Evolutionary conservation across 2,329 filamentous ascomycete species (phyloP).

Genomic region (Fusarium avenaceum): DNA sequence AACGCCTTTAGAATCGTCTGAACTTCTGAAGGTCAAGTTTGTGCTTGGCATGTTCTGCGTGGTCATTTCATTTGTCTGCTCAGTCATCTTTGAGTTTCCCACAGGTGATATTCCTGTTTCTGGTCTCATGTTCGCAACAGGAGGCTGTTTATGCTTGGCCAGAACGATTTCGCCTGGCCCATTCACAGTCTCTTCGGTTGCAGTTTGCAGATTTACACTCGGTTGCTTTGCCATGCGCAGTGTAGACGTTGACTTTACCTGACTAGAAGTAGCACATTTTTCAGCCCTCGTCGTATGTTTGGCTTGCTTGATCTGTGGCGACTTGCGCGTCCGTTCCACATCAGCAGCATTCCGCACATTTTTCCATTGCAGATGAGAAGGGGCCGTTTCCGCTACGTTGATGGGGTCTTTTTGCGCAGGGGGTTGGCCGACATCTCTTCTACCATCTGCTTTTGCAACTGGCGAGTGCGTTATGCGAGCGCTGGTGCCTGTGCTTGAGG

Average conservation of each 20-base stretch:
- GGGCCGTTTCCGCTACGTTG: not conserved
- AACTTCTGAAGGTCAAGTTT: not conserved
- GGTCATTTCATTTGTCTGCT: conserved; percentile 3
- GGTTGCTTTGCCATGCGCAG: not conserved
- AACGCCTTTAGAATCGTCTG: not conserved
- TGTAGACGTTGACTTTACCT: not conserved
- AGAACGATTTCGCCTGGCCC: not conserved
- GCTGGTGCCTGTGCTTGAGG: not conserved
- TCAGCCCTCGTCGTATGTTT: not conserved
- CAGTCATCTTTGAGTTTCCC: conserved; percentile 3
- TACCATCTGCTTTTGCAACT: not conserved
- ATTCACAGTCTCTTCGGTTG: not conserved
- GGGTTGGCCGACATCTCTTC: not conserved
- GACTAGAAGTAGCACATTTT: not conserved
- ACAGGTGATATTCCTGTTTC: not conserved
- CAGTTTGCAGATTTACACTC: not conserved
- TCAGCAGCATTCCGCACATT: not conserved
- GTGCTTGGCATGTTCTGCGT: not conserved
- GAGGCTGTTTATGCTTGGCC: not conserved
- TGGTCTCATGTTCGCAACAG: conserved; percentile 14
- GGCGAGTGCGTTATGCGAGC: not conserved
- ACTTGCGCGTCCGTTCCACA: not conserved
- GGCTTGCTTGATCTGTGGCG: not conserved
- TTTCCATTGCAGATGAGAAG: not conserved
- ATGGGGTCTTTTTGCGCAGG: not conserved